A percentile compares a stretch with the other conserved stretches of the same genome.
These are phyloP conservation scores for Harrya chromipes DNA, from an alignment of 768 basidiomycete genomes.

Conservation along the genomic window DNA sequence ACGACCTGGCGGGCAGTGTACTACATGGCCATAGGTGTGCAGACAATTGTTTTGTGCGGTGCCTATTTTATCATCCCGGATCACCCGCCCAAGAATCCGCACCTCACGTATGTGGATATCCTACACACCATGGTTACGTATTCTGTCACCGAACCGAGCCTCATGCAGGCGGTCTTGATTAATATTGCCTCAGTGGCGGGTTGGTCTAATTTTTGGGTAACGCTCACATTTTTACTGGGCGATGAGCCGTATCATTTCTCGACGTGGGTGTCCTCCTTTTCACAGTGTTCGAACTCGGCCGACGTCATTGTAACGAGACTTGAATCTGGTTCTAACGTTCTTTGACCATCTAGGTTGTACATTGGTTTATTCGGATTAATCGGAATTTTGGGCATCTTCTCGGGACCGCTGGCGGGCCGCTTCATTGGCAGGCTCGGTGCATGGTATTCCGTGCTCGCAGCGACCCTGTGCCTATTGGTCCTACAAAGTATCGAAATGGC, in stretches of 20 bases:
- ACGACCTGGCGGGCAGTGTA: slow-evolving; percentile 41
- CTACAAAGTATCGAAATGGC: slow-evolving; percentile 34
- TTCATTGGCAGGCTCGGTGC: slow-evolving; percentile 34
- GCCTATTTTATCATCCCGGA: slow-evolving; percentile 39
- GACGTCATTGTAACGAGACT: neutral
- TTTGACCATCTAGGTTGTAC: slow-evolving; percentile 16
- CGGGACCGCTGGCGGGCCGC: slow-evolving; percentile 26
- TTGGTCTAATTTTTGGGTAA: slow-evolving; percentile 38
- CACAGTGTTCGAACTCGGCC: neutral
- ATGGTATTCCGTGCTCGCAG: slow-evolving; percentile 41
- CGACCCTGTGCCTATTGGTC: slow-evolving; percentile 28
- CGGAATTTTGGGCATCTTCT: slow-evolving; percentile 39
- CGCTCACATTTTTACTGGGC: slow-evolving; percentile 45
- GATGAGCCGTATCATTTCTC: slow-evolving; percentile 39
- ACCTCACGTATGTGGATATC: slow-evolving; percentile 34
- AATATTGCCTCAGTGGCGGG: slow-evolving; percentile 30
- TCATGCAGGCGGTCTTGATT: slow-evolving; percentile 35
- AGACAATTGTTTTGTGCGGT: slow-evolving; percentile 26
- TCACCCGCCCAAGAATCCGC: slow-evolving; percentile 38
- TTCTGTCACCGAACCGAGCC: slow-evolving; percentile 38
- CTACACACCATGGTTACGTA: slow-evolving; percentile 40
- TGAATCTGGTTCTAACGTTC: neutral
- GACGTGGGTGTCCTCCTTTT: slow-evolving; percentile 20
- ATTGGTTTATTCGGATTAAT: slow-evolving; percentile 50
- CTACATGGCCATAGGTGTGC: slow-evolving; percentile 39